Conservation (phyloP, 164 flowering plant genomes). For the Hamamelis virginiana region DNA sequence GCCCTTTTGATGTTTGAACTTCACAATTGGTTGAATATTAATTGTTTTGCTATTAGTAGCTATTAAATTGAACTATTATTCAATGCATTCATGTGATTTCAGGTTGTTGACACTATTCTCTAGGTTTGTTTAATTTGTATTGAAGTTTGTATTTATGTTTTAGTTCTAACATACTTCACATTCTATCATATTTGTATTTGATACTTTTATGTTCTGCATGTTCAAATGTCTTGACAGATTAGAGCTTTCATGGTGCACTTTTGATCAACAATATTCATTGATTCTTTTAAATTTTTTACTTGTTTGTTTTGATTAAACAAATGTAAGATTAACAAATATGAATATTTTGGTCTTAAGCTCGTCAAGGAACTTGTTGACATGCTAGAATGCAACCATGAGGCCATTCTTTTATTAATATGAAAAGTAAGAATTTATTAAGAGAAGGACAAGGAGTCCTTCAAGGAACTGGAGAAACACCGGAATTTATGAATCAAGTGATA, state of each 20-base stretch:
- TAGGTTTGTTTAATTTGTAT: neutral
- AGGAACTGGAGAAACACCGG: too few species aligned
- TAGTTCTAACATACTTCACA: neutral
- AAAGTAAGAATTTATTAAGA: too few species aligned
- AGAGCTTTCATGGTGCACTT: neutral
- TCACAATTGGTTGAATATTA: neutral
- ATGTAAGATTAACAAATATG: too few species aligned
- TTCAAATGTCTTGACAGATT: neutral
- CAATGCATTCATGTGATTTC: neutral
- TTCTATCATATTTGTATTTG: neutral
- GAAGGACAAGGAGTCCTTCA: too few species aligned
- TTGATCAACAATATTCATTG: too few species aligned
- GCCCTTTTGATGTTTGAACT: neutral
- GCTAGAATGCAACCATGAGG: too few species aligned
- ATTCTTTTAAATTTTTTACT: too few species aligned
- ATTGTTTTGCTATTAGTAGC: neutral
- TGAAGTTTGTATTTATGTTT: neutral
- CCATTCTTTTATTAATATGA: too few species aligned
- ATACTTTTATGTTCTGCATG: neutral
- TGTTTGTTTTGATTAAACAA: too few species aligned
- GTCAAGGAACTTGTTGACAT: too few species aligned
- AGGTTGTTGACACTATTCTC: neutral
- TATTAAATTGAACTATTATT: neutral
- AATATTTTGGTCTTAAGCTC: too few species aligned
- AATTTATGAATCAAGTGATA: too few species aligned